Evolutionary conservation across 768 basidiomycete genomes (phyloP), one percentile per base, ranked within the genome.

Genomic region (Tricholoma hemisulphureum): DNA sequence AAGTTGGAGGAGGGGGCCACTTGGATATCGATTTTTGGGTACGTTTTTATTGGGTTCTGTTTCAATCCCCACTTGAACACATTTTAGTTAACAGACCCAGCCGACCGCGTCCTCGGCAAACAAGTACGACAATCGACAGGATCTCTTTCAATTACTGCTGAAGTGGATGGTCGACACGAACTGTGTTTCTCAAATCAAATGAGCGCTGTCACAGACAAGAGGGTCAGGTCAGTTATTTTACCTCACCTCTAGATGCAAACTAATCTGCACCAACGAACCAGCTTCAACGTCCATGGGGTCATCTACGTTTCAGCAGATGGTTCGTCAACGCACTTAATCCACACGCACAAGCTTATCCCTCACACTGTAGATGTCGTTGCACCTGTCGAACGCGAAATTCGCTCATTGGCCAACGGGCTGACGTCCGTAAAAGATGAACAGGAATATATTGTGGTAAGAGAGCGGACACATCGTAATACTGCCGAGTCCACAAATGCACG

Each of bases 111-210:
- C 9, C 75, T 98, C 32, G 85, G 83, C 62, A 92, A 93, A 70
- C 90, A 95, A 63, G 79, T 90, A 50, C 87, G 88, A 70, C 85
- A 95, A 69, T 88, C 93, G 45, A 97, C 95, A 5, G 97, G 97
- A 1, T 89, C 91, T 8, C 77, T 87, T 51, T 86, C 93, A 28
- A 86, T 96, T 63, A 96, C 93, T 10, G 95, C 95, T 20, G 84
- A 88, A 58, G 83, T 79, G 66, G 90, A 97, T 63, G 97, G 97
- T 0, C 79, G 93, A 50, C 86, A 95, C 69, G 89, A 93, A 65
- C 97, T 98, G 67, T 99, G 97, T 76, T 99, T 98, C 82, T 96
- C 94, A 28, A 99, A 99, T 71, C 93, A 95, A 73, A 98, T 98
- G 96, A 95, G 91, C 67, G 86, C 93, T 24, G 88, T 98, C 66